phyloP scores from a whole-genome alignment of 441 rosid genomes.

The Dalechampia spathulata region DNA sequence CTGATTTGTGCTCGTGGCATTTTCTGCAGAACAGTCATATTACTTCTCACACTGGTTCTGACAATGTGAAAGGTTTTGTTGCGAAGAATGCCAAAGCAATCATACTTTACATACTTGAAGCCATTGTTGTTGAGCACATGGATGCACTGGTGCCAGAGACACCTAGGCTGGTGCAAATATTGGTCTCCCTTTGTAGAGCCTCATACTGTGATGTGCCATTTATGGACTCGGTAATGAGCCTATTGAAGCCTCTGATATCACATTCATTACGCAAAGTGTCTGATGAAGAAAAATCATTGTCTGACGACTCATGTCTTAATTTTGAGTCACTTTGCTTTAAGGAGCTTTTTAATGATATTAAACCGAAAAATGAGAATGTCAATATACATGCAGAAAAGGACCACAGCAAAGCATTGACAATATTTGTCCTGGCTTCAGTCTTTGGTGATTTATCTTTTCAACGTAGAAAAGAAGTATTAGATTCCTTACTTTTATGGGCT shows the following conservation, averaged over 20 bases:
- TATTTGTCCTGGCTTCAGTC: slow-evolving; percentile 57
- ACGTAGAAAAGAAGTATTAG: slow-evolving; percentile 43
- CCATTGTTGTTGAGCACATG: slow-evolving; percentile 68
- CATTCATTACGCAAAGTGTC: slow-evolving; percentile 54
- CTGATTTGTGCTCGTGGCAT: slow-evolving; percentile 68
- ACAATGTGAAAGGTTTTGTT: slow-evolving; percentile 52
- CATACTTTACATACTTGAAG: slow-evolving; percentile 67
- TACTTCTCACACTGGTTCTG: slow-evolving; percentile 23
- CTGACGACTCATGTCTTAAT: slow-evolving; percentile 53
- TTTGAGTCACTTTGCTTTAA: slow-evolving; percentile 77
- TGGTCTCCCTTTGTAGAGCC: slow-evolving; percentile 58
- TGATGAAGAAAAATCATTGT: slow-evolving; percentile 41
- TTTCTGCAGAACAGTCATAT: slow-evolving; percentile 32
- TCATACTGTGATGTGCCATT: slow-evolving; percentile 64
- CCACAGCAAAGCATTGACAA: slow-evolving; percentile 41
- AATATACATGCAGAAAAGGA: slow-evolving; percentile 32
- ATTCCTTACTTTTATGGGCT: slow-evolving; percentile 53
- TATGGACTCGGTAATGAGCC: slow-evolving; percentile 46
- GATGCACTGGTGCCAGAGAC: slow-evolving; percentile 81
- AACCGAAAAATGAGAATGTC: slow-evolving; percentile 30
- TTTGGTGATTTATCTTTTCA: slow-evolving; percentile 58
- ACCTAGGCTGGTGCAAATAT: slow-evolving; percentile 69
- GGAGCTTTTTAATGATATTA: slow-evolving; percentile 51
- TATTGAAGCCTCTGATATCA: slow-evolving; percentile 72
- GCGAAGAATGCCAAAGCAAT: slow-evolving; percentile 73